Percentiles rank a stretch among this genome's conserved stretches.
phyloP scores from a whole-genome alignment of 2,329 filamentous ascomycete species.

The Harringtonia aguacate region DNA sequence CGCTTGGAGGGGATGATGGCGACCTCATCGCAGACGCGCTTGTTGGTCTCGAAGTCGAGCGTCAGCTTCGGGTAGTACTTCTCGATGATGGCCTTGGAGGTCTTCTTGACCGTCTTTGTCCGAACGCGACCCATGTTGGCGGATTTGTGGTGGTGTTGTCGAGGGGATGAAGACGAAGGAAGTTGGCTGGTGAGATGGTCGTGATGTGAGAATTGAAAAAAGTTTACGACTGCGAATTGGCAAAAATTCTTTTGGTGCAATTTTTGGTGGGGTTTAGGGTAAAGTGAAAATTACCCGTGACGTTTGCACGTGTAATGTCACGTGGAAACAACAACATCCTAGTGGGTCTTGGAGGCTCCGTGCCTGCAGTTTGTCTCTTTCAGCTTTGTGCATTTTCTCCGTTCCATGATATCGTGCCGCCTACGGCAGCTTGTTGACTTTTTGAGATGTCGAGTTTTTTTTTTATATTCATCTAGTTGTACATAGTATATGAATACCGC shows the following conservation, averaged over 20 bases:
- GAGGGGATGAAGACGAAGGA: too few species aligned
- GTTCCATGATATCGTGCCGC: too few species aligned
- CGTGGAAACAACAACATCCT: too few species aligned
- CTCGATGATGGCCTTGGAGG: slow-evolving; percentile 99
- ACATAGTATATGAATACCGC: neutral
- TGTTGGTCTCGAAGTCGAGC: slow-evolving; percentile 96
- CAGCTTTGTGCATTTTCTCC: too few species aligned
- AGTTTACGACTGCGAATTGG: too few species aligned
- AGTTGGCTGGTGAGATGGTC: neutral
- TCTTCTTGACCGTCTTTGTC: slow-evolving; percentile 62
- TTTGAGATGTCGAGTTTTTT: neutral
- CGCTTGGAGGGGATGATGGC: slow-evolving; percentile 99
- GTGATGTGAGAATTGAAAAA: neutral
- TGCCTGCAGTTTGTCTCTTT: too few species aligned
- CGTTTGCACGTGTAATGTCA: too few species aligned
- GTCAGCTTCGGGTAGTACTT: slow-evolving; percentile 95
- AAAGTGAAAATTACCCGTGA: too few species aligned
- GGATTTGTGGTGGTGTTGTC: slow-evolving; percentile 23
- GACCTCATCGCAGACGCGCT: slow-evolving; percentile 94
- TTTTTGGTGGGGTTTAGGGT: too few species aligned
- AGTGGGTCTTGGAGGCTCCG: too few species aligned
- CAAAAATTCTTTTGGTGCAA: too few species aligned
- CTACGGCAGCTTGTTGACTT: too few species aligned
- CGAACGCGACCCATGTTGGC: slow-evolving; percentile 61
- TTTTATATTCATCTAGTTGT: slow-evolving; percentile 1